phyloP scores from a whole-genome alignment of 2,329 filamentous ascomycete genomes.

The Alternaria sp. region DNA sequence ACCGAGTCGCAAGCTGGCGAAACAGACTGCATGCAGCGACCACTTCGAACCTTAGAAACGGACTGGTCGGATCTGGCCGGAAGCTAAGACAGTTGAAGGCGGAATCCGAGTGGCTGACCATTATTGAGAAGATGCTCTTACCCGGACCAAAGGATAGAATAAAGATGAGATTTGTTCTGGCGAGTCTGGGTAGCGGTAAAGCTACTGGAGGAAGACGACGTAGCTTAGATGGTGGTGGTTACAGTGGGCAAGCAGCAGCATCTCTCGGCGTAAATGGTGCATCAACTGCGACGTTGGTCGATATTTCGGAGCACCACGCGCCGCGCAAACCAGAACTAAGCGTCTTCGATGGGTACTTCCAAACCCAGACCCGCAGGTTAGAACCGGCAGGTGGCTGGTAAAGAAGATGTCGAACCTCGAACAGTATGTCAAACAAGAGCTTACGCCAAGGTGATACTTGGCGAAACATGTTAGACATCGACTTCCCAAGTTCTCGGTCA shows the following conservation, averaged over 20 bases:
- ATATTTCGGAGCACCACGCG: constrained; percentile 20
- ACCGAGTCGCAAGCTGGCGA: constrained; percentile 47
- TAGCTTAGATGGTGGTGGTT: constrained; percentile 48
- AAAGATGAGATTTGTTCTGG: constrained; percentile 46
- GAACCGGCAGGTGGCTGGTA: constrained; percentile 36
- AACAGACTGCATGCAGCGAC: constrained; percentile 44
- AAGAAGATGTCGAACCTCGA: not conserved
- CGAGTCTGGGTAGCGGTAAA: constrained; percentile 41
- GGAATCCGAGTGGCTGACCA: constrained; percentile 47
- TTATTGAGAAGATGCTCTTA: constrained; percentile 49
- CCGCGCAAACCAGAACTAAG: constrained; percentile 43
- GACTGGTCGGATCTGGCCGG: constrained; percentile 40
- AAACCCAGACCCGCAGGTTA: constrained; percentile 40
- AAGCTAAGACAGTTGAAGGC: constrained; percentile 44
- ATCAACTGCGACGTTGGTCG: constrained; percentile 23
- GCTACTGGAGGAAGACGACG: constrained; percentile 39
- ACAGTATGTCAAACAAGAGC: constrained; percentile 11
- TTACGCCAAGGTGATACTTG: constrained; percentile 19
- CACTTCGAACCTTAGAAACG: constrained; percentile 42
- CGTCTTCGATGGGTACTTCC: constrained; percentile 49
- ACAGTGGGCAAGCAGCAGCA: constrained; percentile 40
- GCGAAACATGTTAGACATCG: constrained; percentile 22
- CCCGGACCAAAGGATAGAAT: constrained; percentile 45
- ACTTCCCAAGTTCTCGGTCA: not conserved
- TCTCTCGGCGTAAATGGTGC: constrained; percentile 28